Base-by-base conservation (phyloP, 306 rosid species). In the Pterocarpus santalinus region DNA sequence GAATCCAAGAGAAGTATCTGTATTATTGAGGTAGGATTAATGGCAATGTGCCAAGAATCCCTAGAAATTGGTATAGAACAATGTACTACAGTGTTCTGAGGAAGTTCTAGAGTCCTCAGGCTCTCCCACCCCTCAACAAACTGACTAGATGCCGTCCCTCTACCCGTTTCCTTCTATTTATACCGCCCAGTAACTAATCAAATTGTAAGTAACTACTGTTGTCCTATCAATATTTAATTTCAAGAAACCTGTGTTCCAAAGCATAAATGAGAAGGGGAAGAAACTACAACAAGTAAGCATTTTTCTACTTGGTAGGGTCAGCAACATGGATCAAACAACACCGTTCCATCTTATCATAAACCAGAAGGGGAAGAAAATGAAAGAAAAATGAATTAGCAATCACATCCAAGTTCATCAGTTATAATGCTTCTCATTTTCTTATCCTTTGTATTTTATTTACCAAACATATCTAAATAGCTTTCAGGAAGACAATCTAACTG, bases 401-500 rank as follows among this genome's bases (percentile, higher is more conserved):
- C n/a, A 30, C 12, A 33, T 62, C 51, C 32, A 33, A 30, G 41
- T 47, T 69, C 68, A 69, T 49, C 77, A 72, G 74, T 14, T 65
- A 60, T 33, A 69, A 30, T 34, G 61, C 52, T 47, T 61, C 66
- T 41, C 53, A 13, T 34, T 73, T 72, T 68, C 73, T 68, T 68
- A 22, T 64, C 34, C 58, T 52, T 52, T 52, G 58, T 35, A 55
- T 53, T 62, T 63, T 80, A 32, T 62, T 65, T 77, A 30, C 44
- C 65, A 49, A 64, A 65, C 66, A 57, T 16, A 33, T 53, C 63
- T 44, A 44, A 78, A 47, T 70, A 78, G 60, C 70, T 61, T 44
- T 67, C 12, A 16, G 64, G 76, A 74, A 63, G 76, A 70, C 17
- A 61, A 44, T 30, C 36, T 65, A 65, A 66, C 77, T 70, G 22